Evolutionary conservation across 2,329 filamentous ascomycete species (phyloP).

Genomic region (Fusarium marasasianum): DNA sequence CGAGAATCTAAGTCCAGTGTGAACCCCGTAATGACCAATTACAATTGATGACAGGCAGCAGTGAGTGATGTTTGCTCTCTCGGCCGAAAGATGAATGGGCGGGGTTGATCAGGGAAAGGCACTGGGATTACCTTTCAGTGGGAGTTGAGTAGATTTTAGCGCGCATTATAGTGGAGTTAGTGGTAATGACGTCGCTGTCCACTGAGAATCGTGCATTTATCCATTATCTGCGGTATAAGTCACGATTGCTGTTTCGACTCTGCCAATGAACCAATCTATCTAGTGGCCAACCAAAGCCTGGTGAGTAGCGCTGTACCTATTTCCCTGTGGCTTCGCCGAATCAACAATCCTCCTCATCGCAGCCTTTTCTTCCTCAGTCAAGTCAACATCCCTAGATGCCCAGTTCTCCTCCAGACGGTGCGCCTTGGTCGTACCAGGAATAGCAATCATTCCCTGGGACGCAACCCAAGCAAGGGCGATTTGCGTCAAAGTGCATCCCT

Average conservation of each 20-base stretch:
- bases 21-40: accelerated
- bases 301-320: neutral
- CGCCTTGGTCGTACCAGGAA: slow-evolving; percentile 5
- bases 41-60: neutral
- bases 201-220: neutral
- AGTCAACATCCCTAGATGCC: neutral
- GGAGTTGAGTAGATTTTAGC: neutral
- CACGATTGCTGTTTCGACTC: too few species aligned
- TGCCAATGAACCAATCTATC: neutral
- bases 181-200: neutral
- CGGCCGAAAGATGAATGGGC: neutral
- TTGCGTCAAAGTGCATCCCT: neutral
- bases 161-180: neutral
- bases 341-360: slow-evolving; percentile 1
- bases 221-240: neutral
- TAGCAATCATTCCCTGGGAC: neutral
- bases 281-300: slow-evolving; percentile 7
- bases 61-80: neutral
- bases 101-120: neutral
- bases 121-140: neutral
- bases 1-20: accelerated
- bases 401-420: neutral
- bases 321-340: neutral
- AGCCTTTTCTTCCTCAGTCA: neutral
- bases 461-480: slow-evolving; percentile 11